These are phyloP conservation scores for Thraustotheca clavata DNA, from an alignment of 352 stramenopile species.

Conservation along the genomic window DNA sequence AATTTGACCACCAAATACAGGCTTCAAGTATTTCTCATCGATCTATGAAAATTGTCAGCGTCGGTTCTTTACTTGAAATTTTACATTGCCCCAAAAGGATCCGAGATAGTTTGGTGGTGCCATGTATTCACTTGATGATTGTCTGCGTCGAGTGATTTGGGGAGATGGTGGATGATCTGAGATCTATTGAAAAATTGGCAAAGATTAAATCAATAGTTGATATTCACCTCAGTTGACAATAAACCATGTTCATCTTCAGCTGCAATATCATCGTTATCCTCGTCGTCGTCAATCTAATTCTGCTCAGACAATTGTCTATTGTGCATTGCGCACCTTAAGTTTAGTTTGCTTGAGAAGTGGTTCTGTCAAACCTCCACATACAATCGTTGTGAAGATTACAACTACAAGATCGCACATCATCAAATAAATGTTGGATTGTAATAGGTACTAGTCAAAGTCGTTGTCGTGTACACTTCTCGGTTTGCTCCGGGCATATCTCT, in stretches of 20 bases:
- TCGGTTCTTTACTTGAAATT: neutral
- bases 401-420: conserved; percentile 32
- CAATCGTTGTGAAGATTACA: conserved; percentile 95
- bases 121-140: neutral
- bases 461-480: conserved; percentile 81
- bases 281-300: conserved; percentile 12
- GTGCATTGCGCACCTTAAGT: conserved; percentile 36
- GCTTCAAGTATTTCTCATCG: conserved; percentile 61
- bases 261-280: neutral
- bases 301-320: neutral
- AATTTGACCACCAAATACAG: conserved; percentile 45
- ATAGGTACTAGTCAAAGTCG: conserved; percentile 44
- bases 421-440: neutral
- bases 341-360: conserved; percentile 76
- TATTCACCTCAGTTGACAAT: conserved; percentile 4
- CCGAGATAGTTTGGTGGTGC: conserved; percentile 32
- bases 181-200: conserved; percentile 18
- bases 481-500: conserved; percentile 92
- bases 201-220: neutral
- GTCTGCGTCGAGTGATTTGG: neutral
- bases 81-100: conserved; percentile 59
- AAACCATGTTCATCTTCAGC: conserved; percentile 14
- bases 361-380: conserved; percentile 89
- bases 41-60: conserved; percentile 26
- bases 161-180: conserved; percentile 29